These are phyloP conservation scores for Zygotorulaspora chibaensis DNA, from an alignment of 805 yeast species.

Conservation along the genomic window DNA sequence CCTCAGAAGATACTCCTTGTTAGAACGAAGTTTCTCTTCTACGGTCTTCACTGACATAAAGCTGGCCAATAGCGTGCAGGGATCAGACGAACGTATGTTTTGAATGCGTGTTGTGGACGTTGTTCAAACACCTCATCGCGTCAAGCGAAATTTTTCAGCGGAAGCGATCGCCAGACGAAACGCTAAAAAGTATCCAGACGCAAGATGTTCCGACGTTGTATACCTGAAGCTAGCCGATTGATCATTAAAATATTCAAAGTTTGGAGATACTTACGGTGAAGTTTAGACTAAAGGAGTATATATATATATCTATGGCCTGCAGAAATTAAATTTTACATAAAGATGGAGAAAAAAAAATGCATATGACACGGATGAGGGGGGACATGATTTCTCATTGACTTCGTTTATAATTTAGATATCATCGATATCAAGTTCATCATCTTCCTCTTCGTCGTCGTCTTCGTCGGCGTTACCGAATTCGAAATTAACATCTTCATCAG, in stretches of 20 bases:
- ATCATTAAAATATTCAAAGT: neutral
- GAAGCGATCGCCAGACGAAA: neutral
- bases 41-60: neutral
- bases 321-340: constrained; percentile 11
- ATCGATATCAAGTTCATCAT: constrained; percentile 77
- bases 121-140: neutral
- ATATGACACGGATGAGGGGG: constrained; percentile 6
- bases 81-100: neutral
- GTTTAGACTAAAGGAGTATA: neutral
- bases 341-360: constrained; percentile 3
- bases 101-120: neutral
- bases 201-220: no score
- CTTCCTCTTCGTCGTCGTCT: constrained; percentile 64
- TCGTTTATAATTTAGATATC: constrained; percentile 59
- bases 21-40: neutral
- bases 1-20: constrained; percentile 11
- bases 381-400: constrained; percentile 1
- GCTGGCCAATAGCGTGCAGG: no score
- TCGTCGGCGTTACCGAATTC: constrained; percentile 94
- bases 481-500: constrained; percentile 95
- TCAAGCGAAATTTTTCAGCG: neutral
- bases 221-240: neutral
- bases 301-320: constrained; percentile 2
- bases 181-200: neutral
- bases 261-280: neutral